Conservation (phyloP, 352 stramenopile genomes). For the Phytophthora fragariaefolia region DNA sequence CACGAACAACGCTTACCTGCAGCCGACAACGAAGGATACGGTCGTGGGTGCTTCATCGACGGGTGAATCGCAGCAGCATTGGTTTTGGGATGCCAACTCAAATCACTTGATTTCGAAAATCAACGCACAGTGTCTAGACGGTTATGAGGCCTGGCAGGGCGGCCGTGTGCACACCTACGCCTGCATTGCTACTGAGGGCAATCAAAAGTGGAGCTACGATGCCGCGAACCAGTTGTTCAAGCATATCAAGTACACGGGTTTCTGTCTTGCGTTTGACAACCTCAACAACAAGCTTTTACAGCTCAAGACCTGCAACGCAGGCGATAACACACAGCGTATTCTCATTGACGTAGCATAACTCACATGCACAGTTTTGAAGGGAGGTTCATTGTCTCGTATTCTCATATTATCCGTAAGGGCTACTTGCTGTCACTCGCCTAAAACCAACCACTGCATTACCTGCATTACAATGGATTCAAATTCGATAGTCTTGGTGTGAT, state of each 20-base stretch:
- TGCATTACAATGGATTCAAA: no score
- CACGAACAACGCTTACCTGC: constrained; percentile 34
- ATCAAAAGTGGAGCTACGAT: constrained; percentile 73
- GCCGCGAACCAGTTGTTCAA: constrained; percentile 44
- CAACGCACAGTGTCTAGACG: constrained; percentile 64
- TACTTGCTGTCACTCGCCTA: no score
- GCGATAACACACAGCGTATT: constrained; percentile 55
- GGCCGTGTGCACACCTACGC: constrained; percentile 64
- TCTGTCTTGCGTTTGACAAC: constrained; percentile 61
- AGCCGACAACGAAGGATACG: constrained; percentile 42
- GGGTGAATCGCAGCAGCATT: constrained; percentile 39
- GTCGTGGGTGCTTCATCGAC: constrained; percentile 32
- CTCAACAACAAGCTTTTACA: constrained; percentile 50
- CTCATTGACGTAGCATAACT: constrained; percentile 32
- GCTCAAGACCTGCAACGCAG: constrained; percentile 53
- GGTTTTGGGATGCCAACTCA: constrained; percentile 57
- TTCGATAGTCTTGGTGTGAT: no score
- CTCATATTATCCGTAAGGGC: no score
- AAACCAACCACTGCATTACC: no score
- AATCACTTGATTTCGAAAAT: constrained; percentile 50
- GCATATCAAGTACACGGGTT: constrained; percentile 55
- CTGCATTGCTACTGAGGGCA: constrained; percentile 57
- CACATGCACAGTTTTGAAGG: background rate
- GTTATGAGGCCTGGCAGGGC: constrained; percentile 60
- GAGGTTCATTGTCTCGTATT: no score